These are phyloP conservation scores for Schizochytrium sp. DNA, from an alignment of 108 stramenopile genomes.

Conservation along the genomic window DNA sequence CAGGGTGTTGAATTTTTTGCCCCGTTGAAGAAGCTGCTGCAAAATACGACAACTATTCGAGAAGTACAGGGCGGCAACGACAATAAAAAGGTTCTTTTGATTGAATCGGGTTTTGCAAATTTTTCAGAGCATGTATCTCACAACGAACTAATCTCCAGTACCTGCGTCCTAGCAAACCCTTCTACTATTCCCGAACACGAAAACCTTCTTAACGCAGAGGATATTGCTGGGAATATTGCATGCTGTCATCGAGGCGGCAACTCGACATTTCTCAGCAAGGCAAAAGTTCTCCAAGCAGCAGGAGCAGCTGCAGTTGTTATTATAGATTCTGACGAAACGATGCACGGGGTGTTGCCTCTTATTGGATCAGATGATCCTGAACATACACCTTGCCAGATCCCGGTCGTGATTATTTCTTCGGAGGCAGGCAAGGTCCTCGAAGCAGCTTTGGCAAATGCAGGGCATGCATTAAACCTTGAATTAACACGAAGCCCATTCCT, in stretches of 20 bases:
- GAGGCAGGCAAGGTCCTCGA: neutral
- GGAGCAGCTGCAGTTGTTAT: slow-evolving; percentile 9
- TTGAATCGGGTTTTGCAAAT: slow-evolving; percentile 23
- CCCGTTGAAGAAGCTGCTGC: too few species aligned
- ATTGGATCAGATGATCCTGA: neutral
- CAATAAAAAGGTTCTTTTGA: neutral
- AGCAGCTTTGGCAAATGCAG: neutral
- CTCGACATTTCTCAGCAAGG: slow-evolving; percentile 1
- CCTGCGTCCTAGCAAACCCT: slow-evolving; percentile 5
- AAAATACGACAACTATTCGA: too few species aligned
- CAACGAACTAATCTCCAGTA: neutral
- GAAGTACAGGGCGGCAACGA: neutral
- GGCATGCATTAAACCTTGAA: neutral
- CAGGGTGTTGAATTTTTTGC: too few species aligned
- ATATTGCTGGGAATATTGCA: neutral
- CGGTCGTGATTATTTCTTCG: neutral
- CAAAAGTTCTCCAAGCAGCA: neutral
- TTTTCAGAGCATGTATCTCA: neutral
- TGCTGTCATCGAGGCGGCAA: neutral
- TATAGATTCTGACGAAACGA: slow-evolving; percentile 26
- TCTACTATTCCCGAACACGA: neutral
- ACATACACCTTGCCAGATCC: neutral
- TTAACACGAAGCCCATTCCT: neutral
- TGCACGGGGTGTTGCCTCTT: slow-evolving; percentile 15
- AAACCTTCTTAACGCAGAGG: neutral